Conservation (phyloP, 2,329 filamentous ascomycete species). For the Monilinia laxa region DNA sequence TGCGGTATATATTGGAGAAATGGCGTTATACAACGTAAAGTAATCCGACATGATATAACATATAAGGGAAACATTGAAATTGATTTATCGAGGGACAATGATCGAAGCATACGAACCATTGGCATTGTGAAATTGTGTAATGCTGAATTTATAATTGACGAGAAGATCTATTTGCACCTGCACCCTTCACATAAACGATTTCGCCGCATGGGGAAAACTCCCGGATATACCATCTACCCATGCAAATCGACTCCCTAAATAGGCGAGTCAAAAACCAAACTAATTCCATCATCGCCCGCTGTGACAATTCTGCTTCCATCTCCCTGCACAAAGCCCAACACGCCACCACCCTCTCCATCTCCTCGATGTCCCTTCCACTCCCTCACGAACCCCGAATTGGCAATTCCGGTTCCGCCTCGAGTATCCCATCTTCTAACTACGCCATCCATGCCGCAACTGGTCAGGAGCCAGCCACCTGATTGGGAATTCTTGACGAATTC, state of each 20-base stretch:
- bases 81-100: too few species aligned
- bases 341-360: constrained; percentile 81
- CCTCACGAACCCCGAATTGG: constrained; percentile 68
- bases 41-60: too few species aligned
- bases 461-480: constrained; percentile 67
- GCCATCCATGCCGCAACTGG: constrained; percentile 88
- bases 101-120: too few species aligned
- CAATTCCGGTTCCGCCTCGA: constrained; percentile 63
- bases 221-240: not conserved
- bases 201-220: not conserved
- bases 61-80: too few species aligned
- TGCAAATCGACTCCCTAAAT: not conserved
- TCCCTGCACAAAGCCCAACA: constrained; percentile 87
- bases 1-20: too few species aligned
- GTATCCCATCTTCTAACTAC: constrained; percentile 87
- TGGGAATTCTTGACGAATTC: constrained; percentile 68
- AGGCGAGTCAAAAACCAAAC: constrained; percentile 62
- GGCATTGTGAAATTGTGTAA: too few species aligned
- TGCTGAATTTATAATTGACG: too few species aligned
- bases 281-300: constrained; percentile 80
- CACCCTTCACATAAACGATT: too few species aligned
- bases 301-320: constrained; percentile 77
- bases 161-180: too few species aligned
- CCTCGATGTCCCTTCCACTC: constrained; percentile 92
- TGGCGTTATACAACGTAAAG: too few species aligned